Evolutionary conservation across 441 rosid genomes (phyloP).

Genomic region (Pelargonium australe): DNA sequence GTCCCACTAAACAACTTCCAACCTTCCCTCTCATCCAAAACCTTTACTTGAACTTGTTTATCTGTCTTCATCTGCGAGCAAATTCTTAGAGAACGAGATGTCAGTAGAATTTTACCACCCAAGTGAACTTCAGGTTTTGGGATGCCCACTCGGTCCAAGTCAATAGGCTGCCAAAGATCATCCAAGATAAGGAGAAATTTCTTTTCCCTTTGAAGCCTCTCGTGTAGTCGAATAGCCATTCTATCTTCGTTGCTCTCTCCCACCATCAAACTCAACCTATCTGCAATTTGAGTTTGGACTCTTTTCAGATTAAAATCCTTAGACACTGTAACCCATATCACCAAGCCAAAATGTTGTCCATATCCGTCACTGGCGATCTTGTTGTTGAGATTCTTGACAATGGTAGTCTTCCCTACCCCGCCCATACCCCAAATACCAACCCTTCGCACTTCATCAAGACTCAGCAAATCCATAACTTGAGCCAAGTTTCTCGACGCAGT

Average conservation of each 20-base stretch:
- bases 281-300: slow-evolving; percentile 13
- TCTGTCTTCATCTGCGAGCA: slow-evolving; percentile 30
- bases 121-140: slow-evolving; percentile 12
- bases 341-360: not conserved
- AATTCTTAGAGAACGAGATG: slow-evolving; percentile 28
- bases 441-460: slow-evolving; percentile 5
- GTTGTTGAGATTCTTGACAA: slow-evolving; percentile 21
- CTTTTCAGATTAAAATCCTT: not conserved
- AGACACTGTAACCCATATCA: slow-evolving; percentile 18
- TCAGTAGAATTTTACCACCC: slow-evolving; percentile 24
- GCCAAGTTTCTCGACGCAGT: slow-evolving; percentile 9
- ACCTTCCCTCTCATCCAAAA: slow-evolving; percentile 11
- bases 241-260: not conserved
- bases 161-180: slow-evolving; percentile 41
- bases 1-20: no score
- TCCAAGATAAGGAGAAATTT: slow-evolving; percentile 15
- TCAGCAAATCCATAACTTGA: not conserved
- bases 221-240: not conserved
- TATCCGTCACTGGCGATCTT: not conserved
- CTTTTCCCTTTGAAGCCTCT: not conserved
- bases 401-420: slow-evolving; percentile 19
- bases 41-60: slow-evolving; percentile 25
- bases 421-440: slow-evolving; percentile 16
- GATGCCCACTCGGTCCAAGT: slow-evolving; percentile 37
- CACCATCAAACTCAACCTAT: slow-evolving; percentile 31